Evolutionary conservation across 2,329 filamentous ascomycete species (phyloP).

Genomic region (Mycocentrospora acerina): DNA sequence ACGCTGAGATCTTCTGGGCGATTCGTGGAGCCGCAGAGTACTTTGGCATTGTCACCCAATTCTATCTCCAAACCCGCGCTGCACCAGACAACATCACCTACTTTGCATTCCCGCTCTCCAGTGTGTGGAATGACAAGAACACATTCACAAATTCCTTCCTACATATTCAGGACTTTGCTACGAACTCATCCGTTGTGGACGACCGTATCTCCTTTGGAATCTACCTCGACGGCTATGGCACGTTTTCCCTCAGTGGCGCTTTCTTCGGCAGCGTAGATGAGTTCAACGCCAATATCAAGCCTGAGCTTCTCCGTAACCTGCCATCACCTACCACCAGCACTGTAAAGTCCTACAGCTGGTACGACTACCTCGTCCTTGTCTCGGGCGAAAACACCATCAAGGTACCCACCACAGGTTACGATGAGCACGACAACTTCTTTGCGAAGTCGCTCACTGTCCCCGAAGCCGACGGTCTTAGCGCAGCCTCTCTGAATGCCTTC

Average conservation of each 20-base stretch:
- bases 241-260: conserved; percentile 43
- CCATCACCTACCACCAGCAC: conserved; percentile 24
- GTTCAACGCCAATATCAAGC: conserved; percentile 43
- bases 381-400: conserved; percentile 30
- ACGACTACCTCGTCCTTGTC: conserved; percentile 47
- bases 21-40: conserved; percentile 46
- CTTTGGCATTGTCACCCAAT: conserved; percentile 44
- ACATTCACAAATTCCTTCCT: conserved; percentile 43
- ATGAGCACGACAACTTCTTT: conserved; percentile 44
- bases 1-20: conserved; percentile 46
- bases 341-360: conserved; percentile 35
- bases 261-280: conserved; percentile 42
- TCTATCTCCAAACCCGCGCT: conserved; percentile 37
- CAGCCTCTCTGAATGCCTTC: conserved; percentile 27
- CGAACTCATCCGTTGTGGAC: conserved; percentile 45
- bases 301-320: conserved; percentile 43
- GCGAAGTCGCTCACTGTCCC: conserved; percentile 46
- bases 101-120: conserved; percentile 28
- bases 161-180: conserved; percentile 45
- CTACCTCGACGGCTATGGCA: conserved; percentile 40
- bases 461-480: conserved; percentile 33
- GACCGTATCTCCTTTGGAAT: conserved; percentile 45
- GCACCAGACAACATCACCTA: conserved; percentile 32
- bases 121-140: conserved; percentile 28
- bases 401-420: conserved; percentile 36